Evolutionary conservation across 306 rosid genomes (phyloP), one percentile per base, ranked within the genome.

Genomic region (Pyrus communis): DNA sequence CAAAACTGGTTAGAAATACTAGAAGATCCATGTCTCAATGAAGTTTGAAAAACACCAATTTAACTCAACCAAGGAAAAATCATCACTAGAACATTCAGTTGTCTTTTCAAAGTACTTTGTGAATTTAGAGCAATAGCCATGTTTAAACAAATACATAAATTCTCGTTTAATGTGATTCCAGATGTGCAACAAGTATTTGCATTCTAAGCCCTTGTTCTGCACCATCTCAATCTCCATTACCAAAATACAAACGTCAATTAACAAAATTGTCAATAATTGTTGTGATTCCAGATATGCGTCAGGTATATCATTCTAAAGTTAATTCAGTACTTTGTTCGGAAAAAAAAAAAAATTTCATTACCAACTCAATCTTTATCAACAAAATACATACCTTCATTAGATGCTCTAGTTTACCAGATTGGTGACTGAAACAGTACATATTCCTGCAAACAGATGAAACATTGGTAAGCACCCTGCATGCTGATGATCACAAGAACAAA

Each of bases 391-490:
- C 99, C 99, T 92, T 96, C 99, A 92, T 88, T 55, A 96, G 87
- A 89, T 96, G 98, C 91, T 96, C 99, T 77, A 96, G 77, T 77
- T 96, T 96, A 49, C 99, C 99, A 67, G 99, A 96, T 73, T 92
- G 99, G 77, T 88, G 57, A 73, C 99, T 96, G 91, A 96, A 96
- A 87, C 99, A 96, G 84, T 96, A 96, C 80, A 92, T 86, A 80
- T 96, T 96, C 91, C 99, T 95, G 88, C 82, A 75, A 23, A 75
- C 38, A 80, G 75, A 75, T 25, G 23, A 11, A 46, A 23, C 5
- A 61, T 23, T 27, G 13, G 4, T 25, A 25, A 61, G 66, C 9
- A 61, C 6, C 18, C 1, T 33, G 6, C 28, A 61, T 25, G 70
- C 70, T 28, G 14, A 45, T 43, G 45, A 43, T 60, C 69, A 74